Evolutionary conservation across 2,329 filamentous ascomycete genomes (phyloP).

Genomic region (Scedosporium dehoogii): DNA sequence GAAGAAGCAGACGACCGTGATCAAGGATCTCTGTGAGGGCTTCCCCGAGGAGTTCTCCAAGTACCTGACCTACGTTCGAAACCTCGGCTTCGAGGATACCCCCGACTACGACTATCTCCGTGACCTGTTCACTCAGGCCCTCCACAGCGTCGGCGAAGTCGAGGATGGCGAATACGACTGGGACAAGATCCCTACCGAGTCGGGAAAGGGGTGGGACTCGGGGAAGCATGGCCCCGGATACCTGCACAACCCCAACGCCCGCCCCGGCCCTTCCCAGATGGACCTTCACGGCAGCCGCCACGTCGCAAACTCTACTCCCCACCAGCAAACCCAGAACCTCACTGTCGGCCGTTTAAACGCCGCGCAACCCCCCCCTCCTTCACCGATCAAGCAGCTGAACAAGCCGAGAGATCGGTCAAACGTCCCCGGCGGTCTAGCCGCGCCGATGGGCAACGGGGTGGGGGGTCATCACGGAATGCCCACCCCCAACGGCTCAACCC

Average conservation of each 20-base stretch:
- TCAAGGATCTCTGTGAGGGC: slow-evolving; percentile 93
- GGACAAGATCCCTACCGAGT: slow-evolving; percentile 87
- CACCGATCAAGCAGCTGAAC: slow-evolving; percentile 71
- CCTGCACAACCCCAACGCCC: slow-evolving; percentile 66
- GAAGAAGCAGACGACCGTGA: slow-evolving; percentile 97
- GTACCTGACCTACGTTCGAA: slow-evolving; percentile 93
- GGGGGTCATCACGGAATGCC: slow-evolving; percentile 65
- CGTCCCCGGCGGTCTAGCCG: slow-evolving; percentile 61
- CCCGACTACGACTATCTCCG: slow-evolving; percentile 97
- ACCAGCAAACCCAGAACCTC: slow-evolving; percentile 52
- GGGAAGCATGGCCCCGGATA: slow-evolving; percentile 55
- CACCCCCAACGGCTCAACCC: slow-evolving; percentile 82
- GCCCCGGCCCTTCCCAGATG: slow-evolving; percentile 74
- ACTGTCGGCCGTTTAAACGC: slow-evolving; percentile 88
- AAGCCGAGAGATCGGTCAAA: slow-evolving; percentile 68
- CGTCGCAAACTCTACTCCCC: slow-evolving; percentile 55
- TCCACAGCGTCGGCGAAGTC: slow-evolving; percentile 88
- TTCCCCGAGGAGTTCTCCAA: slow-evolving; percentile 98
- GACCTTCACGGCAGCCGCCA: slow-evolving; percentile 70
- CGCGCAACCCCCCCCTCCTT: slow-evolving; percentile 80
- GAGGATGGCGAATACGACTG: slow-evolving; percentile 99
- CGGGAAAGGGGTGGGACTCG: slow-evolving; percentile 79
- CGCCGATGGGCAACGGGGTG: slow-evolving; percentile 67
- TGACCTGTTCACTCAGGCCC: slow-evolving; percentile 88
- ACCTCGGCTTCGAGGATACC: slow-evolving; percentile 95